phyloP scores from a whole-genome alignment of 805 yeast genomes.

The Lipomyces yamadae region DNA sequence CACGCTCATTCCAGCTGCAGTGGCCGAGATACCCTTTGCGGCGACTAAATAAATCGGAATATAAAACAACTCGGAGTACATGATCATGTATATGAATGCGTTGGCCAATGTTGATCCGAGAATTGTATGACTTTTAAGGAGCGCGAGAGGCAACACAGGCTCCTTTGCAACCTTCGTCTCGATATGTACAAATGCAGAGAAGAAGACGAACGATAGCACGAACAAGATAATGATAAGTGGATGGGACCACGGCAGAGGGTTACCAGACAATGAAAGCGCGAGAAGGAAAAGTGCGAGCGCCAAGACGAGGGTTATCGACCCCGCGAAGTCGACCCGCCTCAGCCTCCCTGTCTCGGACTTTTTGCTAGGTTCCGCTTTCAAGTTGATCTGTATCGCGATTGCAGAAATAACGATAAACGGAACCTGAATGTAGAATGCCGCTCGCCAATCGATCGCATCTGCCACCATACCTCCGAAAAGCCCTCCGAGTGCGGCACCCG shows the following conservation, averaged over 20 bases:
- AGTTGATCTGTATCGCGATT: constrained; percentile 44
- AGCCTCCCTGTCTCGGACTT: constrained; percentile 54
- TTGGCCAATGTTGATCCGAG: constrained; percentile 68
- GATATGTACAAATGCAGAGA: constrained; percentile 54
- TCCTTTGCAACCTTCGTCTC: constrained; percentile 60
- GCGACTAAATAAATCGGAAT: constrained; percentile 72
- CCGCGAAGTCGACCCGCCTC: constrained; percentile 68
- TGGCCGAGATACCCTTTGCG: constrained; percentile 57
- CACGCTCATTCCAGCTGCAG: constrained; percentile 60
- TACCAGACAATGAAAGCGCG: constrained; percentile 71
- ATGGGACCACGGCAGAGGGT: constrained; percentile 55
- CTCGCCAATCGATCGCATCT: constrained; percentile 65
- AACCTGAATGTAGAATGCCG: constrained; percentile 50
- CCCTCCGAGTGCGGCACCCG: constrained; percentile 81
- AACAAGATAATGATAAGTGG: constrained; percentile 49
- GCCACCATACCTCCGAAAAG: constrained; percentile 59
- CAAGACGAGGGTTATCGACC: constrained; percentile 62
- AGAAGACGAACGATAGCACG: constrained; percentile 44
- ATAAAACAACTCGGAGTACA: constrained; percentile 66
- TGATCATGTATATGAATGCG: constrained; percentile 72
- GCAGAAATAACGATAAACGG: constrained; percentile 49
- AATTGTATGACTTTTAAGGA: constrained; percentile 63
- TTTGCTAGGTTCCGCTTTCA: constrained; percentile 32
- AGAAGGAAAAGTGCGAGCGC: constrained; percentile 63
- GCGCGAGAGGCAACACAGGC: constrained; percentile 69